Conservation (phyloP, 169 alveolate species). For the Cryptosporidium ryanae region DNA sequence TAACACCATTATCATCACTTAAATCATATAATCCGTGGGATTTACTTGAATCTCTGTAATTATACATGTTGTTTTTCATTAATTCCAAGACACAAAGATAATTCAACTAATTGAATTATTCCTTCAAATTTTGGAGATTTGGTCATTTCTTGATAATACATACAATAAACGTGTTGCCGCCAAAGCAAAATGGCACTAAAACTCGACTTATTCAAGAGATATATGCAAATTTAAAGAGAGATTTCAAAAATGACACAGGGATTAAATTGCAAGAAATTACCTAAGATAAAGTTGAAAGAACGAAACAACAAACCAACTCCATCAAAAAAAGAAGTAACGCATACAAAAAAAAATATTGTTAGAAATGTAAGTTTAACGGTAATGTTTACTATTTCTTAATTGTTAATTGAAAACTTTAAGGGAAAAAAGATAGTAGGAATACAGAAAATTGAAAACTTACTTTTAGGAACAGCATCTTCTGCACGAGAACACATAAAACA, state of each 20-base stretch:
- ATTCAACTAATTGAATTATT: too few relatives aligned
- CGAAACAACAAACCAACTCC: constrained; percentile 64
- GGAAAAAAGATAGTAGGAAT: constrained; percentile 41
- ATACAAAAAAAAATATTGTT: constrained; percentile 6
- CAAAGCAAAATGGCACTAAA: too few relatives aligned
- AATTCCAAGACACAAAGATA: too few relatives aligned
- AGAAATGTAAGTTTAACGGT: constrained; percentile 34
- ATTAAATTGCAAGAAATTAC: constrained; percentile 9
- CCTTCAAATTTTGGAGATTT: too few relatives aligned
- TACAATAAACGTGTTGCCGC: too few relatives aligned
- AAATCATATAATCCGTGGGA: too few relatives aligned
- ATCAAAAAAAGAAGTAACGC: constrained; percentile 9
- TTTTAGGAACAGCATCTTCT: constrained; percentile 64
- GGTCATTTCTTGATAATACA: too few relatives aligned
- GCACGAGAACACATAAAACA: constrained; percentile 50
- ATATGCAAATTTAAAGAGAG: too few relatives aligned
- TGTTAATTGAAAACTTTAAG: constrained; percentile 1
- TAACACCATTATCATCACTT: neutral
- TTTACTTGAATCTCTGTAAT: too few relatives aligned
- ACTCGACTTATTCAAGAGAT: too few relatives aligned
- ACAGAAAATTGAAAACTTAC: constrained; percentile 46
- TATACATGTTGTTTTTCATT: too few relatives aligned
- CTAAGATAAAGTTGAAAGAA: constrained; percentile 12
- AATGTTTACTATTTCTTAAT: neutral
- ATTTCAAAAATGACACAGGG: constrained; percentile 59